Conservation (phyloP, 1,284 basidiomycete genomes). For the Naganishia sp. region DNA sequence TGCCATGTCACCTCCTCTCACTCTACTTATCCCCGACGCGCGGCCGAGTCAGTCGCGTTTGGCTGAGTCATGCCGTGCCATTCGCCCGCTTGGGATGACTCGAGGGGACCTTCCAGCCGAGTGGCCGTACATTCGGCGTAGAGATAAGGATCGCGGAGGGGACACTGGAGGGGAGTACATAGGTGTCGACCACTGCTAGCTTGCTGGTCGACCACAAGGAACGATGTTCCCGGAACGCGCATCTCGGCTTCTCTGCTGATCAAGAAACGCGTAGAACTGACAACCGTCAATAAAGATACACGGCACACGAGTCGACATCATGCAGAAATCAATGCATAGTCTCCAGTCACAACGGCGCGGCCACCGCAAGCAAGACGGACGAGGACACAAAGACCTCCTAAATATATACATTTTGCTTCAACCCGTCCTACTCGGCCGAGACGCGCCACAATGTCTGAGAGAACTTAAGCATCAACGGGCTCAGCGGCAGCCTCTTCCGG, state of each 20-base stretch:
- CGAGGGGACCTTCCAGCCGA: no score
- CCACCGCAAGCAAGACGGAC: not conserved
- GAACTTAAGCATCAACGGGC: constrained; percentile 31
- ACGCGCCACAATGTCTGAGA: constrained; percentile 5
- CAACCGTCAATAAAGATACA: no score
- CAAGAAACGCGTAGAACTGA: no score
- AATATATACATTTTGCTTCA: constrained; percentile 25
- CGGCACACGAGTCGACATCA: not conserved
- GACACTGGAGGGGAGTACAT: no score
- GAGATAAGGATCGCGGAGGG: not conserved
- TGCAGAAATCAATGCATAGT: constrained; percentile 5
- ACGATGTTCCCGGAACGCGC: no score
- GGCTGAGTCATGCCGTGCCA: not conserved
- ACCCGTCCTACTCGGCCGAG: not conserved
- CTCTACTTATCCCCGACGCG: not conserved
- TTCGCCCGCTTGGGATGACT: not conserved
- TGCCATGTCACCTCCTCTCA: not conserved
- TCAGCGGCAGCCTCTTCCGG: constrained; percentile 34
- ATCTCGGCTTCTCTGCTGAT: no score
- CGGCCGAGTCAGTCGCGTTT: not conserved
- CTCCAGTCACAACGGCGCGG: constrained; percentile 9
- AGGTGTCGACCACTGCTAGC: no score
- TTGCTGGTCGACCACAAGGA: no score
- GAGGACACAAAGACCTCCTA: constrained; percentile 14
- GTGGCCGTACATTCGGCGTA: not conserved